Base-by-base conservation (phyloP, 805 yeast genomes). In the Starmerella potacharoeniae region DNA sequence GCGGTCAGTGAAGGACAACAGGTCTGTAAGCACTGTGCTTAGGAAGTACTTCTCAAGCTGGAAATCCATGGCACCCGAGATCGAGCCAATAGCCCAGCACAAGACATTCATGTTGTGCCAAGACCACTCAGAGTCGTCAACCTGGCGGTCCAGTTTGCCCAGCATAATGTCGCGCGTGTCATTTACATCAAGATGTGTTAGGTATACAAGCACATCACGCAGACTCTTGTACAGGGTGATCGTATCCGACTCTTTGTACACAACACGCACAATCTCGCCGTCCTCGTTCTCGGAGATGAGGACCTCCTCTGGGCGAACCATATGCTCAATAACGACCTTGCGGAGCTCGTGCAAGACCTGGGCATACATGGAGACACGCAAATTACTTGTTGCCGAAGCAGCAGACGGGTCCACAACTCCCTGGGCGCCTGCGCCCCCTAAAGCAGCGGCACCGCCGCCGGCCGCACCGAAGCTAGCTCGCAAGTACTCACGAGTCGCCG, bases 21-120 rank as follows among this genome's bases (percentile, higher is more conserved):
- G 75, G 67, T 91, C 97, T 71, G 88, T 93, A 63, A 93, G 91
- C 35, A 93, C 97, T 14, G 88, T 79, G 42, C 93, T 97, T 60
- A 93, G 77, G 68, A 93, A 93, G 64, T 93, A 79, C 72, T 90
- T 93, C 68, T 93, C 99, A 80, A 91, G 85, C 62, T 89, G 96
- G 73, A 93, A 97, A 67, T 86, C 89, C 98, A 93, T 93, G 1
- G 98, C 86, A 67, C 98, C 97, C 3, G 97, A 88, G 57, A 93
- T 93, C 14, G 97, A 91, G 59, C 99, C 99, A 69, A 93, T 93
- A 10, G 99, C 99, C 99, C 99, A 93, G 75, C 97, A 93, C 61
- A 93, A 73, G 3, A 97, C 93, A 70, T 93, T 93, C 65, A 93
- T 84, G 68, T 91, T 91, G 69, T 89, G 95, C 97, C 98, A 93